Evolutionary conservation across 2,329 filamentous ascomycete species (phyloP).

Genomic region (Aureobasidium sp.): DNA sequence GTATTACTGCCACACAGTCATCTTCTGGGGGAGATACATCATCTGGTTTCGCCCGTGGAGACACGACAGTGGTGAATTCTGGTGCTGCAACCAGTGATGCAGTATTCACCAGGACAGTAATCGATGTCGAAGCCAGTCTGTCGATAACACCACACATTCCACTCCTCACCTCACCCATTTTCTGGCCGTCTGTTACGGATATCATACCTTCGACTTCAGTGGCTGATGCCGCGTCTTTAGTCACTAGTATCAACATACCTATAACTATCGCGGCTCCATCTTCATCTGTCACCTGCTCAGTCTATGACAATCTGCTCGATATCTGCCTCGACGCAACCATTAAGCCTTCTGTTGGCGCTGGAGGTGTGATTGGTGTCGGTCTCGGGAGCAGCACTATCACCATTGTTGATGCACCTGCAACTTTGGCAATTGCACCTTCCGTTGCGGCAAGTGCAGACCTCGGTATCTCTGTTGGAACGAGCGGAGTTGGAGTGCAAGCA

Average conservation of each 20-base stretch:
- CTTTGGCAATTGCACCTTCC: not conserved
- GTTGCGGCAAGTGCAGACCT: not conserved
- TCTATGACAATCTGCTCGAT: constrained; percentile 1
- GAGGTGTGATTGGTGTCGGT: not conserved
- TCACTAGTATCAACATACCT: not conserved
- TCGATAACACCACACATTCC: not conserved
- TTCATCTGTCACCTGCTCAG: not conserved
- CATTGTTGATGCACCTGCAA: not conserved
- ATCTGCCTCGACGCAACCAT: constrained; percentile 1
- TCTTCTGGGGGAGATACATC: not conserved
- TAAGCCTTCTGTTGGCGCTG: not conserved
- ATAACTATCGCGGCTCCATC: not conserved
- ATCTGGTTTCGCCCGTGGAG: not conserved
- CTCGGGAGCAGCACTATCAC: not conserved
- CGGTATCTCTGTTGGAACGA: not conserved
- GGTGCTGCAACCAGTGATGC: not conserved
- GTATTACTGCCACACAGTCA: not conserved
- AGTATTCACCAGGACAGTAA: not conserved
- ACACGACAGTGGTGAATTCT: not conserved
- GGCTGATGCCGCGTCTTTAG: not conserved
- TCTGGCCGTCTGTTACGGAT: not conserved
- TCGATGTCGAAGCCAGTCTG: no score
- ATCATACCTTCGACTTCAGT: not conserved
- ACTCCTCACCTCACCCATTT: not conserved
- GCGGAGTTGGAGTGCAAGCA: not conserved